Base-by-base conservation (phyloP, 176 grass and related monocot genomes). In the Luzula sylvatica region DNA sequence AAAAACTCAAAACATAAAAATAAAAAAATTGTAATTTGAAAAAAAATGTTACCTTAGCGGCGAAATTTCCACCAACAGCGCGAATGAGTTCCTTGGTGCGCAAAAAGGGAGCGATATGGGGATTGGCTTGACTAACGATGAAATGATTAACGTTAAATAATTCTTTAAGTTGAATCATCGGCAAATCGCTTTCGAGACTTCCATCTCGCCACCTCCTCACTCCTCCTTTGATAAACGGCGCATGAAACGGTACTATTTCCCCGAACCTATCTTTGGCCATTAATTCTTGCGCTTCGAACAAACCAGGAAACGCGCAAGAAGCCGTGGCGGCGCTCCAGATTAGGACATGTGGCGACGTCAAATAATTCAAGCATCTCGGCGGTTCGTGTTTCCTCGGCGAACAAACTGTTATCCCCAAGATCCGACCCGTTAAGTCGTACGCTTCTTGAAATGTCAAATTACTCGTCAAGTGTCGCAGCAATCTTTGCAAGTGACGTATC, bases 391-490 rank as follows among this genome's bases (percentile, higher is more conserved):
- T 87, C 50, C 88, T 75, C 21, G 87, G 68, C 50, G 87, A 94
- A 48, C 88, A 94, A 35, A 83, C 88, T 1, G 88, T 94, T 47
- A 94, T 78, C 53, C 84, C 75, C 42, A 94, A 82, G 58, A 94
- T 65, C 42, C 82, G 69, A 0, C 88, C 88, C 27, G 88, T 94
- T 66, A 87, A 83, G 72, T 94, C 82, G 63, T 94, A 94, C 41
- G 88, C 88, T 65, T 94, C 88, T 87, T 94, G 88, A 77, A 94
- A 94, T 51, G 88, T 94, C 65, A 94, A 75, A 68, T 94, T 94
- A 60, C 69, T 94, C 29, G 88, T 94, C 39, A 94, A 75, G 68
- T 87, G 70, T 65, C 88, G 73, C 50, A 87, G 67, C 44, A 80
- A 75, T 4, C 46, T 78, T 55, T 94, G 82, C 65, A 94, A 42